These are phyloP conservation scores for Clonostachys chloroleuca DNA, from an alignment of 2,329 filamentous ascomycete genomes.

Conservation along the genomic window DNA sequence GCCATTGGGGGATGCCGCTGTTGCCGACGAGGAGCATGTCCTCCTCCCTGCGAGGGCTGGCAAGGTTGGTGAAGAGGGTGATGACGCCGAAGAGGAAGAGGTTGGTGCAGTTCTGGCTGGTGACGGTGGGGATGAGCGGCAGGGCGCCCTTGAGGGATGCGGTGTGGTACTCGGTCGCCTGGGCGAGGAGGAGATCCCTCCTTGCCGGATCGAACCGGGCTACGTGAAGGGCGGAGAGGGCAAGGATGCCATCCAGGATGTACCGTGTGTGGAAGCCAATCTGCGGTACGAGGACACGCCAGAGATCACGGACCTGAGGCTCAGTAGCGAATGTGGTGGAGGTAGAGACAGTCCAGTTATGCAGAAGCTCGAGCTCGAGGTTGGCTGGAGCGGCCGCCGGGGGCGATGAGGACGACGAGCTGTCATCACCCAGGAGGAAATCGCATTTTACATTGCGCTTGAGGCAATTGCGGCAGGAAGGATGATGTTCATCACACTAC, in stretches of 20 bases:
- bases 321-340: conserved; percentile 24
- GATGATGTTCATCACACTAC: conserved; percentile 18
- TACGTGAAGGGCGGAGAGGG: conserved; percentile 29
- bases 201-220: conserved; percentile 8
- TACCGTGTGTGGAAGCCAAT: conserved; percentile 27
- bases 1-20: conserved; percentile 8
- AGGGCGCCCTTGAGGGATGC: conserved; percentile 4
- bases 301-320: conserved; percentile 22
- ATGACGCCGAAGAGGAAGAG: conserved; percentile 9
- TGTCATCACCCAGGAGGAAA: conserved; percentile 6
- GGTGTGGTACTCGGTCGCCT: conserved; percentile 6
- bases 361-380: conserved; percentile 30
- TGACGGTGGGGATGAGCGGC: conserved; percentile 6
- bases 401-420: conserved; percentile 1
- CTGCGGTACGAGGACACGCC: conserved; percentile 27
- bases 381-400: background rate
- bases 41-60: conserved; percentile 6
- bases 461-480: conserved; percentile 16
- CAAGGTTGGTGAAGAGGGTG: conserved; percentile 8
- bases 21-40: conserved; percentile 8
- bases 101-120: conserved; percentile 4
- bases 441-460: conserved; percentile 18
- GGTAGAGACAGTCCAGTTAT: conserved; percentile 31
- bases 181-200: background rate
- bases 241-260: conserved; percentile 28